Evolutionary conservation across 164 flowering plant genomes (phyloP).

Genomic region (Buxus sempervirens): DNA sequence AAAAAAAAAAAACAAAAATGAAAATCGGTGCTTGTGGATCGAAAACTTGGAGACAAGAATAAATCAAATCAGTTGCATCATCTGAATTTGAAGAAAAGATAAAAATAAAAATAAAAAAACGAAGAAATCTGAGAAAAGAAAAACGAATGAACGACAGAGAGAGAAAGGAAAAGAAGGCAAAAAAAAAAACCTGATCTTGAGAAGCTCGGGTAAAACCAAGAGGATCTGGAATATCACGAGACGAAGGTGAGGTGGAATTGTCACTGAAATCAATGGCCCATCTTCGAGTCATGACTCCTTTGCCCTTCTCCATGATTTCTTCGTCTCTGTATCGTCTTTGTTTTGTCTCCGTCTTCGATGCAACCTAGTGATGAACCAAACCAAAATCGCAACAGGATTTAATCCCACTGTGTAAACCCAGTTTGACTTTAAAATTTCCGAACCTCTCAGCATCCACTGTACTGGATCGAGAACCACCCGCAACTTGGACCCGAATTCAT

Average conservation of each 20-base stretch:
- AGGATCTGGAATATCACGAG: constrained; percentile 81
- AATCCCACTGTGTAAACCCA: too few species aligned
- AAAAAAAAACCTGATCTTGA: constrained; percentile 62
- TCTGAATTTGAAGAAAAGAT: not conserved
- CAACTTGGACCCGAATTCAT: too few species aligned
- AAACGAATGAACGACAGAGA: too few species aligned
- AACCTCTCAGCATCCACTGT: too few species aligned
- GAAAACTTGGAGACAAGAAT: not conserved
- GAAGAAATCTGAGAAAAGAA: too few species aligned
- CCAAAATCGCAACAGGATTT: too few species aligned
- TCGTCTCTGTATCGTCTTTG: not conserved
- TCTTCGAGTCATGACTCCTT: constrained; percentile 55
- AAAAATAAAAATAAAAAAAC: not conserved
- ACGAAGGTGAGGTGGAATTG: constrained; percentile 47
- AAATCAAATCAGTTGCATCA: not conserved
- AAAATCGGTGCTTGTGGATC: not conserved
- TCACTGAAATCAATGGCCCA: constrained; percentile 93
- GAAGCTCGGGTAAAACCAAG: constrained; percentile 82
- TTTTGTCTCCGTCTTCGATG: not conserved
- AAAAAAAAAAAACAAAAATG: constrained; percentile 4
- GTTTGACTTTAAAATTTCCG: too few species aligned
- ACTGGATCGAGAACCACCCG: too few species aligned
- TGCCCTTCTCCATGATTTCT: constrained; percentile 73
- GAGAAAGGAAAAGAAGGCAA: constrained; percentile 8
- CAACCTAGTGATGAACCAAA: not conserved